phyloP scores from a whole-genome alignment of 2,329 filamentous ascomycete genomes.

The Xylariaceae sp. region DNA sequence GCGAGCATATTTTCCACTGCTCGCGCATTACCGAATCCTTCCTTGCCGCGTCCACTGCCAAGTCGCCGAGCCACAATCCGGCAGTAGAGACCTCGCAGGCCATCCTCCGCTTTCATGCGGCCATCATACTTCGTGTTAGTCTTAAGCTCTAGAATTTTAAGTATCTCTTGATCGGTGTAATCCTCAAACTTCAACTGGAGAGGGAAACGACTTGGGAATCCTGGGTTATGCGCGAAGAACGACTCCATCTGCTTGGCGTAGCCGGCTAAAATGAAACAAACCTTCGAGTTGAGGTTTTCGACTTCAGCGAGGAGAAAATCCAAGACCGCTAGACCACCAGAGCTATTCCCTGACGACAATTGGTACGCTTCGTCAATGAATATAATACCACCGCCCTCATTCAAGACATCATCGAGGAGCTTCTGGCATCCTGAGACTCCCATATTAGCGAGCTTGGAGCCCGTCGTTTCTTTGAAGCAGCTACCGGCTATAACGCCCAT shows the following conservation, averaged over 20 bases:
- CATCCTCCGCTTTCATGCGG: conserved; percentile 65
- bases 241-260: conserved; percentile 78
- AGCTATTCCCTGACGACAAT: conserved; percentile 59
- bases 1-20: conserved; percentile 14
- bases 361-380: conserved; percentile 87
- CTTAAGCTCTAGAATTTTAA: conserved; percentile 62
- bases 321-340: conserved; percentile 62
- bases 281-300: conserved; percentile 71
- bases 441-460: conserved; percentile 66
- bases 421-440: conserved; percentile 65
- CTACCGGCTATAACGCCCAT: conserved; percentile 67
- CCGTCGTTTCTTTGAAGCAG: conserved; percentile 70
- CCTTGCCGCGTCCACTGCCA: conserved; percentile 57
- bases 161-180: conserved; percentile 69
- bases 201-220: conserved; percentile 72
- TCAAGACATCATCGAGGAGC: conserved; percentile 61
- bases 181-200: conserved; percentile 70
- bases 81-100: conserved; percentile 63
- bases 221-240: conserved; percentile 77
- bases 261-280: conserved; percentile 75
- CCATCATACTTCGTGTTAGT: conserved; percentile 60
- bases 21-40: conserved; percentile 77
- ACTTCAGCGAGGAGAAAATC: conserved; percentile 76
- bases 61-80: conserved; percentile 60
- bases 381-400: conserved; percentile 69